Evolutionary conservation across 176 grass and related monocot genomes (phyloP), one percentile per base, ranked within the genome.

Genomic region (Avena sativa): DNA sequence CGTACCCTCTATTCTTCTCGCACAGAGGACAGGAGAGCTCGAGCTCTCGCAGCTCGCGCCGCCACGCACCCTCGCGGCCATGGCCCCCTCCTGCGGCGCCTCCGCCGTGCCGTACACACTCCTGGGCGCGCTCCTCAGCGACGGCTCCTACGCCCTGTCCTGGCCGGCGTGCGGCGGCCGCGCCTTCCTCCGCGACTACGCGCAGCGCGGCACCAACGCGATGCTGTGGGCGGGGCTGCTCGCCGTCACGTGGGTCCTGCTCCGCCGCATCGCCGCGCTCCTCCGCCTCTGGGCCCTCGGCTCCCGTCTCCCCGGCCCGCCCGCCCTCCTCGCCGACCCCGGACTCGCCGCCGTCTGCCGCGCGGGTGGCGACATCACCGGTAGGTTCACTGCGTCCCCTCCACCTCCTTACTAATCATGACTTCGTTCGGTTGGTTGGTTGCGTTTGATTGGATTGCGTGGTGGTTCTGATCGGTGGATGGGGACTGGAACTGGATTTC

Each of bases 161-260:
- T 75, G 83, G 83, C 66, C 86, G 25, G 70, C 88, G 48, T 91
- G 79, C 85, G 84, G 81, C 23, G 70, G 83, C 34, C 83, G 89
- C 64, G 78, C 78, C 60, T 94, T 99, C 87, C 85, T 99, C 46
- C 89, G 81, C 15, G 90, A 92, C 65, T 99, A 99, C 89, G 73
- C 86, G 0, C 81, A 64, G 59, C 88, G 94, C 12, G 97, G 90
- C 26, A 94, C 97, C 84, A 99, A 99, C 87, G 92, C 92, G 23
- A 25, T 93, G 71, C 97, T 99, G 19, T 99, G 97, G 97, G 85
- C 76, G 66, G 77, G 75, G 3, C 80, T 99, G 20, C 47, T 99
- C 15, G 82, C 90, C 48, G 49, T 81, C 74, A 99, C 92, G 14
- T 88, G 86, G 76, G 16, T 91, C 23, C 91, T 99, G 25, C 50